phyloP scores from a whole-genome alignment of 2,329 filamentous ascomycete species.

The Didymella lethalis region DNA sequence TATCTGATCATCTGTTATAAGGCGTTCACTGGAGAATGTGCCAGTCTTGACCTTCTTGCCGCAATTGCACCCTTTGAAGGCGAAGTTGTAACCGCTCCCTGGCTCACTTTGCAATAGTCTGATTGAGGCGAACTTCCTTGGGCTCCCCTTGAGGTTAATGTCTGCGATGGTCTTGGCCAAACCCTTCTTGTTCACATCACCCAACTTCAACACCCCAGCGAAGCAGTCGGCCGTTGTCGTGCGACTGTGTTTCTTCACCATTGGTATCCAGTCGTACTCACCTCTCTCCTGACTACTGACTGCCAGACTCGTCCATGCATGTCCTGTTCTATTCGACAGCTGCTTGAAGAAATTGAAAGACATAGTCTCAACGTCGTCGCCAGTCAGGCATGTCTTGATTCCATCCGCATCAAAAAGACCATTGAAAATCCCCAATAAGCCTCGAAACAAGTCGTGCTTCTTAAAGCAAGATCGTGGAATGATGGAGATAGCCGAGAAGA shows the following conservation, averaged over 20 bases:
- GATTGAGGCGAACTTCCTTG: neutral
- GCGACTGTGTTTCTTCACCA: neutral
- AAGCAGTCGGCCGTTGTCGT: neutral
- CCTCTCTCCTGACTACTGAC: neutral
- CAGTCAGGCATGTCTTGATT: neutral
- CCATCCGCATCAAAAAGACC: neutral
- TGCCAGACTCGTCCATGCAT: neutral
- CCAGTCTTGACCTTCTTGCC: slow-evolving; percentile 1
- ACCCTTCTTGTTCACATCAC: neutral
- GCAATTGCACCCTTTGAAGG: neutral
- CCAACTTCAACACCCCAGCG: neutral
- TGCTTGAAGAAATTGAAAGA: slow-evolving; percentile 2
- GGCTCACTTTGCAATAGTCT: neutral
- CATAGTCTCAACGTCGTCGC: neutral
- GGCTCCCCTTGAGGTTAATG: neutral
- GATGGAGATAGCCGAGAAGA: neutral
- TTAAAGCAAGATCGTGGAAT: neutral
- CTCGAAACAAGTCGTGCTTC: neutral
- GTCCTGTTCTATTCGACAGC: neutral
- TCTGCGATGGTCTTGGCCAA: neutral
- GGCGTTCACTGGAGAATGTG: neutral
- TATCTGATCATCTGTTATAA: neutral
- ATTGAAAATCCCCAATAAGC: neutral
- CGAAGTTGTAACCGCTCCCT: neutral
- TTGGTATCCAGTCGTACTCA: neutral